Base-by-base conservation (phyloP, 371 early-diverging fungal species). In the Dichotomocladium elegans region DNA sequence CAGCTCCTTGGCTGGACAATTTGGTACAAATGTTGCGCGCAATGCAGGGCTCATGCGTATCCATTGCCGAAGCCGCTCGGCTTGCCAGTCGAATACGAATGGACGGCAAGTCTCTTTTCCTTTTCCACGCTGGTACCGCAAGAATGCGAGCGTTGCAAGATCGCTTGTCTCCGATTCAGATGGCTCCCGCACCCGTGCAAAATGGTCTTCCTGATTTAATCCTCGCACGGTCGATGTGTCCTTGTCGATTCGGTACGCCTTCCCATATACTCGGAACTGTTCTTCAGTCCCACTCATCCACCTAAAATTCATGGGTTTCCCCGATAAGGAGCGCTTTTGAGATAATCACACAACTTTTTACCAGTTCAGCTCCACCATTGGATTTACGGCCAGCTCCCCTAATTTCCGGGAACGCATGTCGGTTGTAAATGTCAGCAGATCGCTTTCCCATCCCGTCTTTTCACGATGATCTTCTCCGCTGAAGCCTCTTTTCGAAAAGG, bases 331-430 rank as follows among this genome's bases (percentile, higher is more conserved):
- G 17, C 44, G 17, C 7, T 9, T 30, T 47, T 34, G 17, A 41
- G 11, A n/a, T 14, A 37, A 24, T 14, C 12, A 44, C 15, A 30
- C 11, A 11, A 9, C 27, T 56, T 22, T 12, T 55, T 63, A 77
- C 80, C 80, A 80, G 40, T 53, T 51, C 0, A 77, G 30, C 48
- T 80, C 80, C 9, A 49, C 58, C 15, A 54, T 58, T 0, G 66
- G 56, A 26, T 75, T 67, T 1, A 48, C 26, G 40, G 45, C 25
- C 8, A 80, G 50, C 26, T 75, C 68, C 17, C 61, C 46, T 22
- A 77, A 49, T 40, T 80, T 80, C 21, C 28, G 30, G 12, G 80
- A 70, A 14, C 67, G 55, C 25, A 68, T 66, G 27, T 72, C 69
- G 2, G 63, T 64, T 1, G 68, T 66, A 17, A 77, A 47, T 2